Percentiles rank a stretch among this genome's conserved stretches.
Conservation (phyloP, 208 protist species). For the Trypanosoma cruzi region DNA sequence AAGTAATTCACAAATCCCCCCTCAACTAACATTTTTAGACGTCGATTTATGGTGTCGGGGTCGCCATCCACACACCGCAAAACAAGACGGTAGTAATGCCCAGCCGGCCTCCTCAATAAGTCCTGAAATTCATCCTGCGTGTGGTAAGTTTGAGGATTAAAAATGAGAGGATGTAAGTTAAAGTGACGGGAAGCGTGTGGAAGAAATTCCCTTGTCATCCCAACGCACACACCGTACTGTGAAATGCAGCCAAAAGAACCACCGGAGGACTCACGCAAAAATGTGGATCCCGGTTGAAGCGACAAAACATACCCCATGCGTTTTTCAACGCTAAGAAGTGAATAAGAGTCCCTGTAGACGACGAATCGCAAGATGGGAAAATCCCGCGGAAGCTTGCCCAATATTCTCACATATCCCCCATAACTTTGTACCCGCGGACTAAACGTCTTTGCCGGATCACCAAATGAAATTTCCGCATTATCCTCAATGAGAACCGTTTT, state of each 20-base stretch:
- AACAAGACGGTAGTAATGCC: constrained; percentile 59
- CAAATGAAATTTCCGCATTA: constrained; percentile 51
- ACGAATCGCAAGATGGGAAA: constrained; percentile 69
- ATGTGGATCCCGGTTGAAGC: constrained; percentile 47
- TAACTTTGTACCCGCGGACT: constrained; percentile 64
- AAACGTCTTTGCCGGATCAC: constrained; percentile 63
- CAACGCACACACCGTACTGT: constrained; percentile 68
- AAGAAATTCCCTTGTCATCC: constrained; percentile 78
- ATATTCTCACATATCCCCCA: constrained; percentile 69
- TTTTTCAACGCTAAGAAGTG: constrained; percentile 45
- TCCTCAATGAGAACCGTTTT: constrained; percentile 75
- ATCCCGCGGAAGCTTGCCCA: constrained; percentile 54
- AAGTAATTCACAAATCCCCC: constrained; percentile 89
- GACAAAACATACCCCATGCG: constrained; percentile 76
- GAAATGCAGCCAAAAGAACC: constrained; percentile 70
- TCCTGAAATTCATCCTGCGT: constrained; percentile 17
- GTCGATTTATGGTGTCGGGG: constrained; percentile 29
- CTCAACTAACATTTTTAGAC: constrained; percentile 31
- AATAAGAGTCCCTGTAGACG: constrained; percentile 72
- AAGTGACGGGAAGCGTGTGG: constrained; percentile 78
- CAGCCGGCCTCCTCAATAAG: constrained; percentile 21
- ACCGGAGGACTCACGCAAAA: constrained; percentile 42
- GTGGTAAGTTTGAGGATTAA: constrained; percentile 66
- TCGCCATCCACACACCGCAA: constrained; percentile 66
- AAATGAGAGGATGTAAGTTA: constrained; percentile 77